Evolutionary conservation across 2,329 filamentous ascomycete species (phyloP).

Genomic region (Trichoderma hamatum): DNA sequence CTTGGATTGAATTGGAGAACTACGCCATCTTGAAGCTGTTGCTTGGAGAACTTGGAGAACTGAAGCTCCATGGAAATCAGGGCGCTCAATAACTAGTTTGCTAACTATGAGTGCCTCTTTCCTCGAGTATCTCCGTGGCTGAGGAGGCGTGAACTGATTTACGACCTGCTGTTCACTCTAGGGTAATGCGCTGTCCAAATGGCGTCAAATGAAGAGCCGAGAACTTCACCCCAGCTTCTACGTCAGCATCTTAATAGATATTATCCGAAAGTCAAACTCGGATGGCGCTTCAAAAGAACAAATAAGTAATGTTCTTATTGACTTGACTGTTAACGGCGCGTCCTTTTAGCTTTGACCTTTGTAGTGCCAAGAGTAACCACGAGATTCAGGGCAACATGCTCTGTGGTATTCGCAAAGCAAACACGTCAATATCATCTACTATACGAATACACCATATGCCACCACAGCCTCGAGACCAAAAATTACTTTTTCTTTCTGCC

Average conservation of each 20-base stretch:
- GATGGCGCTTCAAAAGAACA: background rate
- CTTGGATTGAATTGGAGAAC: background rate
- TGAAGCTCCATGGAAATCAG: background rate
- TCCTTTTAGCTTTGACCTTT: background rate
- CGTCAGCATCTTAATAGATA: conserved; percentile 1
- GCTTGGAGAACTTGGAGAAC: conserved; percentile 2
- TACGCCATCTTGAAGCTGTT: background rate
- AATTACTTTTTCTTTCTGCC: background rate
- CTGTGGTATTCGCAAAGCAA: background rate
- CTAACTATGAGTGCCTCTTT: background rate
- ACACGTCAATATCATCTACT: background rate
- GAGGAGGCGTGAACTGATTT: background rate
- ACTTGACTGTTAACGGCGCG: background rate
- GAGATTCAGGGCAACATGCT: background rate
- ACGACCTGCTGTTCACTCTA: background rate
- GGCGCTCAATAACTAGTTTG: background rate
- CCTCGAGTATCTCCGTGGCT: background rate
- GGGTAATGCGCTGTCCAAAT: background rate
- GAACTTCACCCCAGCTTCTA: conserved; percentile 11
- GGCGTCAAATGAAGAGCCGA: background rate
- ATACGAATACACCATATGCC: background rate
- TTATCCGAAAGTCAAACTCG: conserved; percentile 1
- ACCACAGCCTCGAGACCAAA: background rate
- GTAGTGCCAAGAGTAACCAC: background rate
- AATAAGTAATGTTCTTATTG: background rate